These are phyloP conservation scores for Pleurotus salmoneostramineus DNA, from an alignment of 768 basidiomycete species.

Conservation along the genomic window DNA sequence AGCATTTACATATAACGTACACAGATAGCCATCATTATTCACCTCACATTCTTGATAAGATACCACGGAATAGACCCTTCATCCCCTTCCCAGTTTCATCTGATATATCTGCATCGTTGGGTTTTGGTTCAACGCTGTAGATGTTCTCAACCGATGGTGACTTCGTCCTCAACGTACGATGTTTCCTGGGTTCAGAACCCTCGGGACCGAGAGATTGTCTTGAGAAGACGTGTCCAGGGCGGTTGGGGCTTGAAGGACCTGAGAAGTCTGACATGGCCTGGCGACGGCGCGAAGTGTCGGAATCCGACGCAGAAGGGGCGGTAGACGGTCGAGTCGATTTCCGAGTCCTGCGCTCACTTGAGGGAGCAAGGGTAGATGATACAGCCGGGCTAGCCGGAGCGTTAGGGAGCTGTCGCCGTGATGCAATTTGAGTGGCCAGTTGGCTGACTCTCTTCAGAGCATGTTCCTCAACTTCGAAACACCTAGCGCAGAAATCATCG, in stretches of 20 bases:
- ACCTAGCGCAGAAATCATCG: constrained; percentile 54
- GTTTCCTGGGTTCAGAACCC: constrained; percentile 10
- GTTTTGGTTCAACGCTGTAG: constrained; percentile 23
- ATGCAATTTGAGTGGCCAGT: constrained; percentile 38
- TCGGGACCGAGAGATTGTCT: constrained; percentile 17
- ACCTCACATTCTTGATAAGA: constrained; percentile 21
- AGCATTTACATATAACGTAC: constrained; percentile 1
- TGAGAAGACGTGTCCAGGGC: constrained; percentile 11
- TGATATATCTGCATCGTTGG: constrained; percentile 19
- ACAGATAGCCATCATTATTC: neutral
- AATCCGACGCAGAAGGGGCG: constrained; percentile 36
- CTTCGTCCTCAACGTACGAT: constrained; percentile 32
- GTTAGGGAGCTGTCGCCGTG: constrained; percentile 19
- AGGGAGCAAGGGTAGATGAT: constrained; percentile 10
- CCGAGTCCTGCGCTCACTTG: constrained; percentile 13
- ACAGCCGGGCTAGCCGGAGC: constrained; percentile 14
- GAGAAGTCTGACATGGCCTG: neutral
- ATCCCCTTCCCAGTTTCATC: constrained; percentile 38
- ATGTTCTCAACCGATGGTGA: constrained; percentile 57
- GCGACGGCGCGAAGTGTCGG: constrained; percentile 14
- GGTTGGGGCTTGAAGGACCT: constrained; percentile 3
- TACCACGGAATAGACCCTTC: constrained; percentile 37
- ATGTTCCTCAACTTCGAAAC: constrained; percentile 68
- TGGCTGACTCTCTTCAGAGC: constrained; percentile 65
- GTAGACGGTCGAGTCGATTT: constrained; percentile 42